Base-by-base conservation (phyloP, 2,329 filamentous ascomycete species). In the Orbilia quercus region DNA sequence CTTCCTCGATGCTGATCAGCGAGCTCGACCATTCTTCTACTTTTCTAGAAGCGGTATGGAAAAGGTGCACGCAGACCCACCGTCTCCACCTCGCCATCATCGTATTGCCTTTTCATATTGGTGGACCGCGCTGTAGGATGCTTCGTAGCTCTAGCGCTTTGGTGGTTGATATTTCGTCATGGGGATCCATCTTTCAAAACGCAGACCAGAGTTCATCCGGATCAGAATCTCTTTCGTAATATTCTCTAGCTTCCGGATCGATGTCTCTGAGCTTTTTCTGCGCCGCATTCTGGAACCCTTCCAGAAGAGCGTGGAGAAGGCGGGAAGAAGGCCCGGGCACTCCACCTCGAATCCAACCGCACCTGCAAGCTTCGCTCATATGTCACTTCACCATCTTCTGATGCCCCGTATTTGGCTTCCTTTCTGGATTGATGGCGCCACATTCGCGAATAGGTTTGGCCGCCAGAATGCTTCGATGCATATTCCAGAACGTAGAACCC, bases 241-340 rank as follows among this genome's bases (percentile, higher is more conserved):
- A n/a, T n/a, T n/a, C n/a, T n/a, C n/a, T n/a, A 57, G 54, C 25
- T 55, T 73, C 60, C 54, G 60, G 65, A 36, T 42, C 42, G 40
- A 57, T 47, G 36, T 40, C n/a, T 16, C 47, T 42, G 20, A 44
- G 54, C 50, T 72, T n/a, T n/a, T n/a, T 72, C 59, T 65, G 53
- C 67, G 67, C 59, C 59, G 67, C 67, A 44, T 73, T 73, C 69
- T 73, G 55, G 69, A 73, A 73, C 53, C 22, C 20, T 73, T 73
- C 69, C 60, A 66, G 54, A 73, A 73, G 44, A 25, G 45, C 59
- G 51, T 71, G 50, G 47, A 66, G 64, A 55, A 62, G n/a, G 54
- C 69, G 69, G 69, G 69, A 73, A 60, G 47, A 73, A 73, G 69
- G 69, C 60, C 69, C 69, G 69, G 69, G 47, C 69, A 44, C 69